These are phyloP conservation scores for Talaromyces liani DNA, from an alignment of 495 filamentous ascomycete genomes.

Conservation along the genomic window DNA sequence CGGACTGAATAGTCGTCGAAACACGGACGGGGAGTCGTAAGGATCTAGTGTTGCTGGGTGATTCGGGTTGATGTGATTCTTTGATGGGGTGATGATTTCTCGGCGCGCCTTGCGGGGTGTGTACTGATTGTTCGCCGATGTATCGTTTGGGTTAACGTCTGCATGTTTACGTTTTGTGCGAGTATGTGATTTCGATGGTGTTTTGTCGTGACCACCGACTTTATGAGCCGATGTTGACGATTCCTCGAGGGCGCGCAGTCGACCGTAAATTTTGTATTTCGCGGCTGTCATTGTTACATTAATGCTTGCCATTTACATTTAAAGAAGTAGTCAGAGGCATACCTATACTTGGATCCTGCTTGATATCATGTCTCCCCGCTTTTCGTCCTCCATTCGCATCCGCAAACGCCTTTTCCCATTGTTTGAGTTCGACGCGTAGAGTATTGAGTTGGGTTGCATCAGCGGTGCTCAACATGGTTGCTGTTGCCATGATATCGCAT, in stretches of 20 bases:
- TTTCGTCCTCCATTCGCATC: conserved; percentile 62
- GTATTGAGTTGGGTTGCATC: conserved; percentile 22
- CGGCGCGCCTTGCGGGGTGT: conserved; percentile 29
- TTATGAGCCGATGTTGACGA: conserved; percentile 4
- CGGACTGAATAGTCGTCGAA: conserved; percentile 56
- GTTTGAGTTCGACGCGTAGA: conserved; percentile 71
- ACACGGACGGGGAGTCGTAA: conserved; percentile 50
- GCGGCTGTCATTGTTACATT: conserved; percentile 50
- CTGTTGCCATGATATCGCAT: conserved; percentile 19
- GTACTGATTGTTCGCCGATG: background rate
- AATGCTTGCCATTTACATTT: no score
- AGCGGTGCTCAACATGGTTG: conserved; percentile 18
- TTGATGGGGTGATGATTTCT: conserved; percentile 39
- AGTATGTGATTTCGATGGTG: conserved; percentile 16
- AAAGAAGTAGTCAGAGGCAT: no score
- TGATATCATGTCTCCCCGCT: conserved; percentile 79
- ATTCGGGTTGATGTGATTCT: conserved; percentile 21
- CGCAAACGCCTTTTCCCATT: conserved; percentile 78
- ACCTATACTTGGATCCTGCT: conserved; percentile 77
- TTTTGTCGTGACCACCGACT: background rate
- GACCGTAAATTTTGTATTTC: conserved; percentile 89
- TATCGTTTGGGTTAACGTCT: background rate
- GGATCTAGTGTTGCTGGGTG: conserved; percentile 41
- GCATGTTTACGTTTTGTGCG: conserved; percentile 33
- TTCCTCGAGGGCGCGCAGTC: conserved; percentile 52